Percentiles rank a stretch among this genome's conserved stretches.
Evolutionary conservation across 164 flowering plant genomes (phyloP).

Genomic region (Chloranthus sessilifolius): DNA sequence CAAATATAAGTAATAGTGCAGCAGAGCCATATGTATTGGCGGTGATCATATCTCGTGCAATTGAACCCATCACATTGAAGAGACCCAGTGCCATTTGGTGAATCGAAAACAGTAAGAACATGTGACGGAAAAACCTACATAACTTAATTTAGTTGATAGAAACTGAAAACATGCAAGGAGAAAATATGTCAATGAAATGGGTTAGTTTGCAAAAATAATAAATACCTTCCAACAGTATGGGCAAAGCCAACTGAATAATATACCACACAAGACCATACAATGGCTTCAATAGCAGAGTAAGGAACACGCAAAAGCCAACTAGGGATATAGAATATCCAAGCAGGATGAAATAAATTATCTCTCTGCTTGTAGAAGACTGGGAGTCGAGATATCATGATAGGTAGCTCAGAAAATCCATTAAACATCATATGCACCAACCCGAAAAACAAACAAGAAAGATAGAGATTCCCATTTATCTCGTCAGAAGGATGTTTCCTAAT

Average conservation of each 20-base stretch:
- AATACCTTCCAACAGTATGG: conserved; percentile 69
- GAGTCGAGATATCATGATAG: conserved; percentile 73
- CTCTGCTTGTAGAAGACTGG: conserved; percentile 91
- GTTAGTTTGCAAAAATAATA: background rate
- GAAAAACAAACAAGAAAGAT: conserved; percentile 71
- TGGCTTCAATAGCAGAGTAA: conserved; percentile 69
- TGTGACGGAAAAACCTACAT: conserved; percentile 74
- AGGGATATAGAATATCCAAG: conserved; percentile 75
- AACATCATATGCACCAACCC: conserved; percentile 87
- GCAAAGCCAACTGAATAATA: conserved; percentile 84
- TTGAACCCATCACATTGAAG: conserved; percentile 61
- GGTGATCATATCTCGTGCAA: conserved; percentile 67
- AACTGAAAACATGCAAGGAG: conserved; percentile 6
- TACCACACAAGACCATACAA: conserved; percentile 72
- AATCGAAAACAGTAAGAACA: conserved; percentile 52
- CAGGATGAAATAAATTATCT: conserved; percentile 79
- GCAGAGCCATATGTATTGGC: conserved; percentile 81
- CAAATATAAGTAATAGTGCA: conserved; percentile 43
- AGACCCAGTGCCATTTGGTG: conserved; percentile 96
- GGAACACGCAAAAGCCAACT: conserved; percentile 88
- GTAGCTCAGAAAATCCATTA: conserved; percentile 83
- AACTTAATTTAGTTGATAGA: conserved; percentile 5
- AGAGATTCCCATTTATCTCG: conserved; percentile 59
- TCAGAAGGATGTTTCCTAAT: conserved; percentile 65
- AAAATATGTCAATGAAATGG: conserved; percentile 1